These are phyloP conservation scores for Tricholoma hemisulphureum DNA, from an alignment of 768 basidiomycete species.

Conservation along the genomic window DNA sequence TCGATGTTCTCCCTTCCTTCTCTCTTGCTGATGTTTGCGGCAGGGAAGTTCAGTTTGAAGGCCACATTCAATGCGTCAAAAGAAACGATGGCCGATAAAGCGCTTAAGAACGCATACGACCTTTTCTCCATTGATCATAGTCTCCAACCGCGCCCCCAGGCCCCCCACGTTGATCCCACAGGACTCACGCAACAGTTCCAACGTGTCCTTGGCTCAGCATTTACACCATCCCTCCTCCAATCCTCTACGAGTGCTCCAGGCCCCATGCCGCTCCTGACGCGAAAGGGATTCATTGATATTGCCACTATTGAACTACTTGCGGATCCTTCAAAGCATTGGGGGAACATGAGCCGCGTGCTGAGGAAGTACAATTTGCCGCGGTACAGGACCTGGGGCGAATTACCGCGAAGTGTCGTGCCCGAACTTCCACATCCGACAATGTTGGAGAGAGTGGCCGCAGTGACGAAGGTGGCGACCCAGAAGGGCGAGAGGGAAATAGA, in stretches of 20 bases:
- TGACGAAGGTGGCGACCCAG: slow-evolving; percentile 3
- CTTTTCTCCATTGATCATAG: slow-evolving; percentile 14
- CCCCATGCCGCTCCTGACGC: slow-evolving; percentile 13
- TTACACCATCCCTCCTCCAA: neutral
- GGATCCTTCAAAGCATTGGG: slow-evolving; percentile 9
- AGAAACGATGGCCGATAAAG: slow-evolving; percentile 10
- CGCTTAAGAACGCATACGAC: slow-evolving; percentile 12
- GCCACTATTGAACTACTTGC: slow-evolving; percentile 7
- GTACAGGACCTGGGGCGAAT: slow-evolving; percentile 9
- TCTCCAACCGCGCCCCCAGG: slow-evolving; percentile 1
- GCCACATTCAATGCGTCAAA: slow-evolving; percentile 4
- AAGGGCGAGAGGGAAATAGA: slow-evolving; percentile 8
- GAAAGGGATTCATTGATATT: slow-evolving; percentile 15
- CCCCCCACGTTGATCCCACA: slow-evolving; percentile 10
- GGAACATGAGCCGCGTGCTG: slow-evolving; percentile 5
- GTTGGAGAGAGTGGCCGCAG: slow-evolving; percentile 7
- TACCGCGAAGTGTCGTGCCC: slow-evolving; percentile 7
- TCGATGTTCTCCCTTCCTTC: neutral
- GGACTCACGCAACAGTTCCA: slow-evolving; percentile 1
- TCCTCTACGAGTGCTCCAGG: neutral
- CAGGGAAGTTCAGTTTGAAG: slow-evolving; percentile 10
- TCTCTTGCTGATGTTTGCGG: neutral
- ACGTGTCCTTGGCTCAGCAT: slow-evolving; percentile 1
- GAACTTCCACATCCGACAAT: slow-evolving; percentile 8
- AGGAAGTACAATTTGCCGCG: slow-evolving; percentile 11